Evolutionary conservation across 75 land plant species (phyloP), one percentile per base, ranked within the genome.

Genomic region (Pseudotsuga menziesii): DNA sequence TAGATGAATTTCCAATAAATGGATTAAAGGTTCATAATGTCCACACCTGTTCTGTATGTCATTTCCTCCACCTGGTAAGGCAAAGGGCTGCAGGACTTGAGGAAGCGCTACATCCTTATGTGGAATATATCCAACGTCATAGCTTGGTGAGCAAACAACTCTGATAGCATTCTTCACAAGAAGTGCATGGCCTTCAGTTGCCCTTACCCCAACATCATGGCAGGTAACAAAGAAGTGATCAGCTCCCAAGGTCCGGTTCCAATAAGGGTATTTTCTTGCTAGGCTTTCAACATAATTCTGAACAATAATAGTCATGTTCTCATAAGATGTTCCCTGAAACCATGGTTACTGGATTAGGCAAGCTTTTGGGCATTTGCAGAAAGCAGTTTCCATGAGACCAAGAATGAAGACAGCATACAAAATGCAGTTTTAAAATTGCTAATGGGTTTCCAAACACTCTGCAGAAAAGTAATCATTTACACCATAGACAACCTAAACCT

Each of bases 181-280:
- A 77, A 83, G 61, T 15, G 87, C 81, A 76, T 87, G 82, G 75
- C 97, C 92, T 62, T 92, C 93, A 41, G 92, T 88, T 44, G 98
- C 94, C 61, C 94, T 85, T n/a, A 90, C 94, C 27, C 98, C 98
- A 62, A 93, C 94, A 87, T 96, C 98, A 80, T 94, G 97, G 82
- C 98, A 95, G 39, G 98, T 89, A n/a, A 93, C 98, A 81, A 91
- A 89, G 80, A 95, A 89, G 76, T 96, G 98, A 78, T 94, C 98
- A 22, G 98, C 94, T 52, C 97, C 98, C 44, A 89, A 76, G 15
- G 98, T 96, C 72, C 98, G 85, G 75, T 96, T 96, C 97, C 98
- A 96, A 67, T 90, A 90, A 61, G 98, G 98, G 70, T 94, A 96
- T 76, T 94, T 96, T 15, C 69, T 57, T 63, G 88, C 84, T 48